Base-by-base conservation (phyloP, 257 asterid genomes). In the Marsdenia floribunda region DNA sequence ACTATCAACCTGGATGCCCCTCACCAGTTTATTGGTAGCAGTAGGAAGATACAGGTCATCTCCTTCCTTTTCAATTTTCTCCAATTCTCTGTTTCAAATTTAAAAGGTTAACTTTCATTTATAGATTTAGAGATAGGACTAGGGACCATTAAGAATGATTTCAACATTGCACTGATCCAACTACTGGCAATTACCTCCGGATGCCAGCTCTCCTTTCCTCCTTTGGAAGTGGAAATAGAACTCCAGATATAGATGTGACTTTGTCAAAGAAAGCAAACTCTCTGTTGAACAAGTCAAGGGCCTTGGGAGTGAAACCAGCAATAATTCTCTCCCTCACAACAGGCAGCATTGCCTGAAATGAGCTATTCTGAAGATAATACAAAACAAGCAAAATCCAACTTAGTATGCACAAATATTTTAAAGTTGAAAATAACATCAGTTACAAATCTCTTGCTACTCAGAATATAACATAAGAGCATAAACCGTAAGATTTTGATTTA, bases 191-290 rank as follows among this genome's bases (percentile, higher is more conserved):
- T 65, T 82, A 95, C 99, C 97, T 95, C 81, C 93, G 85, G 65
- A 95, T 95, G 68, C 98, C 97, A 74, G 97, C 99, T 80, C 97
- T 85, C 68, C 99, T 82, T 77, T 95, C 98, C 79, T 92, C 99
- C 86, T 95, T 95, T 11, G 98, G 99, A 79, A 92, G 81, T 59
- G 92, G 96, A 86, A 70, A 95, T 78, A 95, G 96, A 76, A 88
- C 96, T 40, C 99, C 99, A 73, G 99, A 95, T 82, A 95, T 95
- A 79, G 97, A 90, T 49, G 99, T 95, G 80, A 95, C 99, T 83
- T 95, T 86, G 89, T 95, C 99, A 80, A 95, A 95, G 93, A 95
- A 95, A 86, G 88, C 92, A 83, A 95, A 95, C 85, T 95, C 98
- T 83, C 98, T 87, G 65, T 82, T 84, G 73, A 95, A 95, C 71